Evolutionary conservation across 2,329 filamentous ascomycete genomes (phyloP), one percentile per base, ranked within the genome.

Genomic region (Calonectria henricotiae): DNA sequence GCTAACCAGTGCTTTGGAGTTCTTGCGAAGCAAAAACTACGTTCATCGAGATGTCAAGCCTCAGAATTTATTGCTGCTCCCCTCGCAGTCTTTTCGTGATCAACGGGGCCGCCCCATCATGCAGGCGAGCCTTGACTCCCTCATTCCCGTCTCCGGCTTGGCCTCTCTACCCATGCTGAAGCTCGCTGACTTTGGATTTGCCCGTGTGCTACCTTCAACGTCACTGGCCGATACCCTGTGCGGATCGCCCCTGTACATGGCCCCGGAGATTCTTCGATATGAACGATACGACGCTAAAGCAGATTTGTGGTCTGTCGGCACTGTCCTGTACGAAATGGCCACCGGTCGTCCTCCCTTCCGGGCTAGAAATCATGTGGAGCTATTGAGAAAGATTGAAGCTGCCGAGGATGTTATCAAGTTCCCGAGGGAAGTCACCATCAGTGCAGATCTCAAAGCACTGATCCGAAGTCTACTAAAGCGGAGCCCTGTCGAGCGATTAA

Each of bases 181-280:
- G 85, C 92, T 99, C 76, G 96, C 96, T 68, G 96, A 99, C 84
- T 99, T 99, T 80, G 96, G 96, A n/a, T 99, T 99, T 80, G 96
- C 96, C 67, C 91, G 96, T 67, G 94, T 97, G 66, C 85, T 99
- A 60, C 96, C 96, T 2, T 91, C 94, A 8, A 97, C 96, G 0
- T 96, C 95, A 5, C 88, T 99, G 73, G 96, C 96, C 12, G 96
- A 99, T 81, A 99, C 96, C 0, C 89, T 99, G 0, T 99, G 96
- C 82, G 96, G 96, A 20, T 98, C 96, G 13, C 96, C 96, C 11
- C 86, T 99, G 30, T 99, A 99, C 85, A 99, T 99, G 96, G 96
- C 96, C 0, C 96, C 96, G 4, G 96, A 99, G 84, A 99, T 99
- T 73, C 86, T 99, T 72, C 92, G 95, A 70, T 99, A 98, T 78